Percentiles rank a stretch among this genome's conserved stretches.
Conservation (phyloP, 164 flowering plant genomes). For the Magnolia kwangsiensis region DNA sequence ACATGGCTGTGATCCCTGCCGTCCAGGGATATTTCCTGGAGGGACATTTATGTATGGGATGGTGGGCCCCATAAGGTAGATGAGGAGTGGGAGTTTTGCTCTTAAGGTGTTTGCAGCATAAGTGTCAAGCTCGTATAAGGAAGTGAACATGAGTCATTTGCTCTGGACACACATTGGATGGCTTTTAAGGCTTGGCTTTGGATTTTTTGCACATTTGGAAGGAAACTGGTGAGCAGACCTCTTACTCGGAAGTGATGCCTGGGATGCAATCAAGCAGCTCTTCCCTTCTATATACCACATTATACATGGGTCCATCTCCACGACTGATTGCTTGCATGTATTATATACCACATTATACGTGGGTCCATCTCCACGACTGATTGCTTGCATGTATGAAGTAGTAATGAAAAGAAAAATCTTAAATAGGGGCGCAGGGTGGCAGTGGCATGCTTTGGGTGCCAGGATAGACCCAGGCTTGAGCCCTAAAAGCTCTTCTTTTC, state of each 20-base stretch:
- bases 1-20: neutral
- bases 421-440: too few species aligned
- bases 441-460: too few species aligned
- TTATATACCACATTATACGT: neutral
- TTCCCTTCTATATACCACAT: slow-evolving; percentile 12
- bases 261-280: slow-evolving; percentile 47
- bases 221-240: slow-evolving; percentile 32
- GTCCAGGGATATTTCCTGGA: neutral
- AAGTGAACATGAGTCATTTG: slow-evolving; percentile 40
- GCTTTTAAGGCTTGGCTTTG: slow-evolving; percentile 6
- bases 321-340: too few species aligned
- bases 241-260: slow-evolving; percentile 37
- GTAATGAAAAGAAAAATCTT: too few species aligned
- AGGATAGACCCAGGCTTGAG: too few species aligned
- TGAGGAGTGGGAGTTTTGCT: slow-evolving; percentile 21
- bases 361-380: too few species aligned
- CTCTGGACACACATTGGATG: slow-evolving; percentile 16
- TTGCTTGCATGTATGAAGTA: too few species aligned
- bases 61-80: slow-evolving; percentile 50
- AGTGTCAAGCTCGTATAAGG: slow-evolving; percentile 50
- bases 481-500: too few species aligned
- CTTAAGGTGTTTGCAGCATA: slow-evolving; percentile 29
- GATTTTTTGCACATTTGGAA: neutral
- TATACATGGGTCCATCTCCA: too few species aligned
- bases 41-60: slow-evolving; percentile 24